Percentiles rank a stretch among this genome's conserved stretches.
Evolutionary conservation across 1,139 yeast species (phyloP).

Genomic region (Yamadazyma diddensiae): DNA sequence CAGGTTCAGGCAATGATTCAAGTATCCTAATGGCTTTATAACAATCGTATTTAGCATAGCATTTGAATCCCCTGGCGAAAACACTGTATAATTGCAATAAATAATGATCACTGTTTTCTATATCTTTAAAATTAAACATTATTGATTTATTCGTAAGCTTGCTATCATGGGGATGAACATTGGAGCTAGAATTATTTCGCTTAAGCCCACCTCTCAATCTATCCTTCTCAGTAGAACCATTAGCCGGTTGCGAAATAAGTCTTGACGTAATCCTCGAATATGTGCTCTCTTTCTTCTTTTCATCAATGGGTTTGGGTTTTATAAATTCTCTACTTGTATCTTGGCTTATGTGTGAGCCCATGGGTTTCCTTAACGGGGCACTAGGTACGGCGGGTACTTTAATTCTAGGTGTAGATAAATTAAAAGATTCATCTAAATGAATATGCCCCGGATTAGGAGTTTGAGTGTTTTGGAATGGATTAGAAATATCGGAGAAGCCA

Average conservation of each 20-base stretch:
- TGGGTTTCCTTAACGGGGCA: slow-evolving; percentile 51
- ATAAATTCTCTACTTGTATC: slow-evolving; percentile 26
- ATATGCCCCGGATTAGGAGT: slow-evolving; percentile 4
- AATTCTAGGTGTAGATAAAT: slow-evolving; percentile 47
- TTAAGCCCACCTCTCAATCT: slow-evolving; percentile 20
- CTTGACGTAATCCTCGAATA: slow-evolving; percentile 53
- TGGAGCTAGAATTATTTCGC: slow-evolving; percentile 25
- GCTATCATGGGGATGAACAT: neutral
- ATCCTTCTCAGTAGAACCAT: slow-evolving; percentile 9
- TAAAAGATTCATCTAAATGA: slow-evolving; percentile 25
- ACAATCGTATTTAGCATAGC: slow-evolving; percentile 71
- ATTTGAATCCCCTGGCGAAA: slow-evolving; percentile 65
- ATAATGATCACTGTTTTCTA: slow-evolving; percentile 41
- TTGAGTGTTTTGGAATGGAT: slow-evolving; percentile 9
- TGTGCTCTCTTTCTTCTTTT: slow-evolving; percentile 27
- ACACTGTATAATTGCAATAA: slow-evolving; percentile 52
- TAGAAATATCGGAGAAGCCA: slow-evolving; percentile 3
- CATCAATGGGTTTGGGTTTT: slow-evolving; percentile 32
- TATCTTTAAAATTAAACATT: slow-evolving; percentile 23
- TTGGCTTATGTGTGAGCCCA: slow-evolving; percentile 18
- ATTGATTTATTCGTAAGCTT: slow-evolving; percentile 1
- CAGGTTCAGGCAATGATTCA: slow-evolving; percentile 59
- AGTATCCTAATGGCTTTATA: slow-evolving; percentile 74
- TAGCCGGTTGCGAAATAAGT: slow-evolving; percentile 45
- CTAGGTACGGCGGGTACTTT: slow-evolving; percentile 44